phyloP scores from a whole-genome alignment of 1,284 basidiomycete genomes.

The Trichosporon sp. region DNA sequence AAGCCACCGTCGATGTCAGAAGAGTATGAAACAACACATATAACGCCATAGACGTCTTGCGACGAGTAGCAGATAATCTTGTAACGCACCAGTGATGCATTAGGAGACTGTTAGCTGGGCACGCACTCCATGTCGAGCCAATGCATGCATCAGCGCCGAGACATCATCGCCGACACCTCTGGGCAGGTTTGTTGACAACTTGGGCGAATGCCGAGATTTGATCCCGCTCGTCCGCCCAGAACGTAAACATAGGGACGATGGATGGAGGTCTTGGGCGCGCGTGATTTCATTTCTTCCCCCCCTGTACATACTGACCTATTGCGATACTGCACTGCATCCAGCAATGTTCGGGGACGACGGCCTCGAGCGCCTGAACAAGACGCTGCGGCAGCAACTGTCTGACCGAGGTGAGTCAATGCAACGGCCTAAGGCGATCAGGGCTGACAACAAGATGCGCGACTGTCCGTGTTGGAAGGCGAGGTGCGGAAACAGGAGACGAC shows the following conservation, averaged over 20 bases:
- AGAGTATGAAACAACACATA: background rate
- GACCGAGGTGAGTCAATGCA: slow-evolving; percentile 44
- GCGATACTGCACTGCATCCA: background rate
- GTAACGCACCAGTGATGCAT: background rate
- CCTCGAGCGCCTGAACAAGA: slow-evolving; percentile 47
- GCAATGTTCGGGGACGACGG: slow-evolving; percentile 52
- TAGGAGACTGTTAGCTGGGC: background rate
- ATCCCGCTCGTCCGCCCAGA: background rate
- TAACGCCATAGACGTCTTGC: background rate
- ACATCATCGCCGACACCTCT: background rate
- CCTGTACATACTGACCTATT: background rate
- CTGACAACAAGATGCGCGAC: slow-evolving; percentile 14
- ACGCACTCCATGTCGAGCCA: background rate
- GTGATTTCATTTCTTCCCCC: slow-evolving; percentile 17
- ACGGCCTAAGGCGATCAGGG: too few species aligned
- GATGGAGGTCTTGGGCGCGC: background rate
- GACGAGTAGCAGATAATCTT: background rate
- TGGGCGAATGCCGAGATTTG: slow-evolving; percentile 1
- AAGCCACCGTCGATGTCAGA: background rate
- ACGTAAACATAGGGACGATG: slow-evolving; percentile 2
- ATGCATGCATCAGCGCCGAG: background rate
- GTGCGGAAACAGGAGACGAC: slow-evolving; percentile 1
- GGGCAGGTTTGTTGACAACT: background rate
- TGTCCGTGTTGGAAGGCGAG: slow-evolving; percentile 9
- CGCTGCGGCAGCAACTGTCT: slow-evolving; percentile 47